Evolutionary conservation across 768 basidiomycete genomes (phyloP).

Genomic region (Daedaleopsis nitida): DNA sequence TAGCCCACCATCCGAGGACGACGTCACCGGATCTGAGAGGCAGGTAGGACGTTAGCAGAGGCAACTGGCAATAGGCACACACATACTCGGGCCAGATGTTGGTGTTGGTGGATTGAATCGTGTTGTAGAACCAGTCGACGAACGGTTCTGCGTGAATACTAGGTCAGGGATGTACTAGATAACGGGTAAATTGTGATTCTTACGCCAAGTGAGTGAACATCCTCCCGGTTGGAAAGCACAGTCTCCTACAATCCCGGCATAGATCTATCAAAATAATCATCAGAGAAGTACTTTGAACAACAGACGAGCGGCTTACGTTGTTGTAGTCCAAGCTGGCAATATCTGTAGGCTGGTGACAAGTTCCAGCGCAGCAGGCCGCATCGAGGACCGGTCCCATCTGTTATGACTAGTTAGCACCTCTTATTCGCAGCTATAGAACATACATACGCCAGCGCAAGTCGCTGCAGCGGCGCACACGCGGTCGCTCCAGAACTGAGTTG

Average conservation of each 20-base stretch:
- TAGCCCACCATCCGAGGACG: constrained; percentile 1
- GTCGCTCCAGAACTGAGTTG: constrained; percentile 5
- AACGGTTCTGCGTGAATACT: not conserved
- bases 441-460: not conserved
- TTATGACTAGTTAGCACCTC: not conserved
- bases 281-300: no score
- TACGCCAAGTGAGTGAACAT: constrained; percentile 9
- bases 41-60: not conserved
- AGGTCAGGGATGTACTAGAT: no score
- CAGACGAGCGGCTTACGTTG: not conserved
- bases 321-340: not conserved
- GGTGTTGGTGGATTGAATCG: constrained; percentile 2
- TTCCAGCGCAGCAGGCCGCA: constrained; percentile 8
- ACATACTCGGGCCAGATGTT: constrained; percentile 1
- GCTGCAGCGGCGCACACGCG: constrained; percentile 1
- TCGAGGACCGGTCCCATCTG: constrained; percentile 5
- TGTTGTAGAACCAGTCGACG: constrained; percentile 10
- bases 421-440: not conserved
- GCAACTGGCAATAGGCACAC: not conserved
- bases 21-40: constrained; percentile 4
- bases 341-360: constrained; percentile 3
- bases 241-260: not conserved
- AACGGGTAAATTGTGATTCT: not conserved
- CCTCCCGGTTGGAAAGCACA: constrained; percentile 3
- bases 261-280: not conserved